phyloP scores from a whole-genome alignment of 352 stramenopile genomes.

The Phytophthora ramorum region DNA sequence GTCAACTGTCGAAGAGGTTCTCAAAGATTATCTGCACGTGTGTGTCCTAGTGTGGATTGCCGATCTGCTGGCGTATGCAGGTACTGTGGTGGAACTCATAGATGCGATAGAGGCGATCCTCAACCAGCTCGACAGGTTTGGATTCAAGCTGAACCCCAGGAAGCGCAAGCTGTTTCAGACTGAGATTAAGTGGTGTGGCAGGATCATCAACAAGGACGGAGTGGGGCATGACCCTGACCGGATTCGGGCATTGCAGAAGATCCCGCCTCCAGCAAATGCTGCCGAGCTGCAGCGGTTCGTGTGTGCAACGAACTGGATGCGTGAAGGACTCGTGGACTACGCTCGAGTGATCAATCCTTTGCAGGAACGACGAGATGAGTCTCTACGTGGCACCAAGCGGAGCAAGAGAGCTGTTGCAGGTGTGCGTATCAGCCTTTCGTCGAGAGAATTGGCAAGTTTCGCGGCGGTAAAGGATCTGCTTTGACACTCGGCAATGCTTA shows the following conservation, averaged over 20 bases:
- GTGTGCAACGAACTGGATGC: constrained; percentile 29
- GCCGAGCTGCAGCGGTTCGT: constrained; percentile 34
- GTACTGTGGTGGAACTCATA: constrained; percentile 12
- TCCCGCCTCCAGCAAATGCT: not conserved
- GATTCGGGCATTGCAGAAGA: not conserved
- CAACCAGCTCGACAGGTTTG: not conserved
- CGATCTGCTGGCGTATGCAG: constrained; percentile 25
- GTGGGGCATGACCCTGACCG: not conserved
- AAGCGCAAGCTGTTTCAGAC: not conserved
- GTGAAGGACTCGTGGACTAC: constrained; percentile 26
- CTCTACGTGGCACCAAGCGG: not conserved
- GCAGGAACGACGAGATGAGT: not conserved
- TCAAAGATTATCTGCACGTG: constrained; percentile 9
- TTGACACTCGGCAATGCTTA: not conserved
- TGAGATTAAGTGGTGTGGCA: not conserved
- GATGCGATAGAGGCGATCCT: constrained; percentile 18
- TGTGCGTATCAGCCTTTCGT: not conserved
- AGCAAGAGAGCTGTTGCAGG: constrained; percentile 16
- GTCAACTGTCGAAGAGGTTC: constrained; percentile 8
- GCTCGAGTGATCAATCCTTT: not conserved
- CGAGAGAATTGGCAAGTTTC: not conserved
- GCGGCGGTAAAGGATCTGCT: not conserved
- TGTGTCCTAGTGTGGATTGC: constrained; percentile 35
- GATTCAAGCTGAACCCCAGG: not conserved
- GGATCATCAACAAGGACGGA: not conserved